These are phyloP conservation scores for Sugiyamaella japonica DNA, from an alignment of 1,139 yeast genomes.

Conservation along the genomic window DNA sequence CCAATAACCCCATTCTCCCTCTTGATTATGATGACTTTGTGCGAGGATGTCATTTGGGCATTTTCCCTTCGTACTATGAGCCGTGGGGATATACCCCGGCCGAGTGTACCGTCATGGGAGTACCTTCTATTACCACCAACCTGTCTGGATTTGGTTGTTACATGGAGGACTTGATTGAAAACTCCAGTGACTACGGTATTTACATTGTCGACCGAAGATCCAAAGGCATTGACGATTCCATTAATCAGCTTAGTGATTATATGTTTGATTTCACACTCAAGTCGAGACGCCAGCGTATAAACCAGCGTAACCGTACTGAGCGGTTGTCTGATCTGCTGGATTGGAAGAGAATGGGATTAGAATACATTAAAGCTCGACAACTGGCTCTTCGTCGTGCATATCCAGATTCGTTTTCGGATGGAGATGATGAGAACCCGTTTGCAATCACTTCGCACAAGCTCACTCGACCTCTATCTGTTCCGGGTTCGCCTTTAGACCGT, in stretches of 20 bases:
- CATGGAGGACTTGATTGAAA: conserved; percentile 96
- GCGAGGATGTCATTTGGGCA: conserved; percentile 97
- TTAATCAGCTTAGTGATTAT: conserved; percentile 83
- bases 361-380: conserved; percentile 92
- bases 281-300: conserved; percentile 94
- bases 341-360: conserved; percentile 98
- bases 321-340: conserved; percentile 88
- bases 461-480: conserved; percentile 90
- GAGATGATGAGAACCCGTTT: conserved; percentile 54
- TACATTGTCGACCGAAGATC: conserved; percentile 94
- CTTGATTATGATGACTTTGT: conserved; percentile 97
- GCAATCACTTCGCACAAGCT: conserved; percentile 56
- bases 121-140: conserved; percentile 96
- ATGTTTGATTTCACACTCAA: conserved; percentile 88
- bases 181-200: conserved; percentile 93
- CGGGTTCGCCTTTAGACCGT: conserved; percentile 79
- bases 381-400: conserved; percentile 90
- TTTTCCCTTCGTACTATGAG: conserved; percentile 96
- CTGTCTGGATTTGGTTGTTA: conserved; percentile 97
- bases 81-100: conserved; percentile 99
- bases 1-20: conserved; percentile 90
- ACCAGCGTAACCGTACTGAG: conserved; percentile 96
- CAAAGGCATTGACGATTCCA: conserved; percentile 91
- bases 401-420: conserved; percentile 68
- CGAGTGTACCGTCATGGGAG: conserved; percentile 99